Evolutionary conservation across 495 filamentous ascomycete genomes (phyloP), one percentile per base, ranked within the genome.

Genomic region (Parathielavia hyrcaniae): DNA sequence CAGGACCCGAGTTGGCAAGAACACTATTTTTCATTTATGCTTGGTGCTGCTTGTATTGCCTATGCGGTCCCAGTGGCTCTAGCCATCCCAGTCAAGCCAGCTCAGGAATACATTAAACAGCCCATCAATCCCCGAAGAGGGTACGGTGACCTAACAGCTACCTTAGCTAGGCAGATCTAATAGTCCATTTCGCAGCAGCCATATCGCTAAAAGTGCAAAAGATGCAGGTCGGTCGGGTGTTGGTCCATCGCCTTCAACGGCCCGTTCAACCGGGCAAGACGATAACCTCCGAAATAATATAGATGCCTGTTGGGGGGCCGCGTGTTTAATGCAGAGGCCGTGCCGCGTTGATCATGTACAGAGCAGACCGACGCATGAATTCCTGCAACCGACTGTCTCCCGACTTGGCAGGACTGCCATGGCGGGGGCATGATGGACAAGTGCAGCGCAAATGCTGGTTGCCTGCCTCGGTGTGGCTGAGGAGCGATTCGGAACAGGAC

Each of bases 301-400:
- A 10, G 23, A 38, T n/a, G 7, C 13, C 32, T 39, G 26, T 26
- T 45, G 20, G 13, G 10, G 30, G 34, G 10, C 14, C 41, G 1
- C 14, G 10, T 8, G 4, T 41, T 47, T 13, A 45, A 47, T 34
- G 13, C 38, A 32, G 12, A 19, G 40, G 49, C 26, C 16, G 49
- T 34, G 36, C 22, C 17, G 54, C 55, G 35, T 50, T 46, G 45
- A 62, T 62, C 54, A 41, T 53, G 22, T 58, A 26, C 4, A 43
- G 54, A 11, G 49, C 43, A 13, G 55, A 53, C 2, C 60, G 54
- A 11, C 60, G 60, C 22, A 62, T 58, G 17, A 62, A 62, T 32
- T 62, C 60, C 22, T 62, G 43, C 50, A 53, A 19, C 36, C 32
- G 41, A 17, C 49, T 57, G 41, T 59, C 49, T 23, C 32, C 47